Conservation (phyloP, 129 eudicot genomes). For the Rutidosis leptorrhynchoides region DNA sequence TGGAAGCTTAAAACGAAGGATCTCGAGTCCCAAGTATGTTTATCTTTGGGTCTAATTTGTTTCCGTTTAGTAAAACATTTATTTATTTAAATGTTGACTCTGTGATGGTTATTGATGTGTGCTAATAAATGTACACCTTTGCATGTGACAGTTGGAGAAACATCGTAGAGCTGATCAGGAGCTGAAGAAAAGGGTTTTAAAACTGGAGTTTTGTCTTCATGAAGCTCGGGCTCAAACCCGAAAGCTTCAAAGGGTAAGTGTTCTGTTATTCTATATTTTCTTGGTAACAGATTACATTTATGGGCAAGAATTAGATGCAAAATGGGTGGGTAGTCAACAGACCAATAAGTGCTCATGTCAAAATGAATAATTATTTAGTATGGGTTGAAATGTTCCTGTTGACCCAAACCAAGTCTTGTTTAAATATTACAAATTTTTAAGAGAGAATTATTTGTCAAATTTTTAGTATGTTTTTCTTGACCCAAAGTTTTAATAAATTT, state of each 20-base stretch:
- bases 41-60: neutral
- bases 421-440: too few species aligned
- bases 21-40: slow-evolving; percentile 76
- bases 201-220: slow-evolving; percentile 94
- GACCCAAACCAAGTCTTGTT: neutral
- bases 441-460: neutral
- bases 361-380: neutral
- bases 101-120: neutral
- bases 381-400: neutral
- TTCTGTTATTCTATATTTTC: neutral
- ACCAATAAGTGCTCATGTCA: neutral
- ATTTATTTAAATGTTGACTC: neutral
- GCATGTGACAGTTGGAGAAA: slow-evolving; percentile 73
- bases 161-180: slow-evolving; percentile 91
- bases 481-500: too few species aligned
- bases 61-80: neutral
- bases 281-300: neutral
- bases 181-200: slow-evolving; percentile 76
- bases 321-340: neutral
- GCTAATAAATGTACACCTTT: slow-evolving; percentile 4
- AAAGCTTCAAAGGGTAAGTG: slow-evolving; percentile 81
- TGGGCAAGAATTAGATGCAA: neutral
- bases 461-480: too few species aligned
- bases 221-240: slow-evolving; percentile 98
- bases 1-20: slow-evolving; percentile 88